Percentiles rank a stretch among this genome's conserved stretches.
phyloP scores from a whole-genome alignment of 371 early-diverging fungal genomes.

The Mucor circinelloides region DNA sequence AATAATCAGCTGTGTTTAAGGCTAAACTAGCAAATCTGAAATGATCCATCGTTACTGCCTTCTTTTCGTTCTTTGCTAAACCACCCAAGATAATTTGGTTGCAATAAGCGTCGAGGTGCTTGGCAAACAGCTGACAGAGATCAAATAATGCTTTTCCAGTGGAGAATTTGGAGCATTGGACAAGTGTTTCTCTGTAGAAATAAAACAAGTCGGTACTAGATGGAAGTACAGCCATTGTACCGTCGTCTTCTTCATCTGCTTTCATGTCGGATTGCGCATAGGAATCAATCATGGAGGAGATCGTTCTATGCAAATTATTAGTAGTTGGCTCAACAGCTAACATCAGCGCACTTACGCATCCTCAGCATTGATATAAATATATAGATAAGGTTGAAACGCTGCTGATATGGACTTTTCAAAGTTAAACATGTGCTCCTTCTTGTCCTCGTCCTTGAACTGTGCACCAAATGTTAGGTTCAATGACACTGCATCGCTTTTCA shows the following conservation, averaged over 20 bases:
- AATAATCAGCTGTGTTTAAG: conserved; percentile 94
- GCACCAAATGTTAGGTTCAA: too few species aligned
- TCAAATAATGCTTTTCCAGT: conserved; percentile 84
- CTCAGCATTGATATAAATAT: conserved; percentile 82
- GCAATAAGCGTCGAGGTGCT: conserved; percentile 78
- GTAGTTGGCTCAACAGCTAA: neutral
- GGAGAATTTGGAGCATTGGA: conserved; percentile 81
- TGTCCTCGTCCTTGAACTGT: conserved; percentile 8
- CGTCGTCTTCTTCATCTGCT: conserved; percentile 68
- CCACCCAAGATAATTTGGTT: conserved; percentile 66
- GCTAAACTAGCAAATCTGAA: conserved; percentile 72
- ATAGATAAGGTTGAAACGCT: conserved; percentile 85
- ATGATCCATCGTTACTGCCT: conserved; percentile 58
- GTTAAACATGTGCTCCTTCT: conserved; percentile 21
- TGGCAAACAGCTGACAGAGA: conserved; percentile 73
- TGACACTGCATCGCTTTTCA: too few species aligned
- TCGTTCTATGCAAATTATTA: conserved; percentile 34
- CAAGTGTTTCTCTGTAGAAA: conserved; percentile 85
- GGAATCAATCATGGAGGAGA: conserved; percentile 62
- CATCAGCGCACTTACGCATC: conserved; percentile 56
- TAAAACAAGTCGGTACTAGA: conserved; percentile 91
- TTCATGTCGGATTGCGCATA: conserved; percentile 43
- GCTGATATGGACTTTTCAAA: conserved; percentile 81
- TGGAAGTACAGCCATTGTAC: conserved; percentile 67
- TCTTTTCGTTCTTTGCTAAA: conserved; percentile 74